Conservation (phyloP, 768 basidiomycete species). For the Suillus spraguei region DNA sequence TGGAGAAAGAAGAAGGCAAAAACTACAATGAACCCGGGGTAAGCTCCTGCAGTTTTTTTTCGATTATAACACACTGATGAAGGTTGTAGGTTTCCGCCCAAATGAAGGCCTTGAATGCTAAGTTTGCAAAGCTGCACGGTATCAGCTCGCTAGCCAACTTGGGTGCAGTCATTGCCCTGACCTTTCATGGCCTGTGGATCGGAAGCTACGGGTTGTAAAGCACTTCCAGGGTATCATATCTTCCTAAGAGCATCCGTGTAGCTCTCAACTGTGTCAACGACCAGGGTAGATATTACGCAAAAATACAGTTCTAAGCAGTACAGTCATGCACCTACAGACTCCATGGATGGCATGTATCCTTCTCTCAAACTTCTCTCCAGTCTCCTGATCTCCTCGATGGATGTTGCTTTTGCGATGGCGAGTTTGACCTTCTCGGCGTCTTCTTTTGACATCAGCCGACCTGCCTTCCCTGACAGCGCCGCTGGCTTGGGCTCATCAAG, state of each 20-base stretch:
- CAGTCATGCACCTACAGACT: slow-evolving; percentile 73
- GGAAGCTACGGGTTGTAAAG: slow-evolving; percentile 47
- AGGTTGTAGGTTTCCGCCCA: slow-evolving; percentile 57
- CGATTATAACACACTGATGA: slow-evolving; percentile 15
- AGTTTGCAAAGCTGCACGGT: slow-evolving; percentile 70
- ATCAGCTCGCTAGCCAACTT: slow-evolving; percentile 71
- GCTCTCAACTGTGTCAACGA: background rate
- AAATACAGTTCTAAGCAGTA: slow-evolving; percentile 36
- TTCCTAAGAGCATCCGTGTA: background rate
- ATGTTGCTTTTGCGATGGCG: slow-evolving; percentile 89
- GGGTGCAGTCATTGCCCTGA: slow-evolving; percentile 55
- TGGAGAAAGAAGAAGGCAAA: slow-evolving; percentile 78
- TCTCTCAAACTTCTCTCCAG: slow-evolving; percentile 82
- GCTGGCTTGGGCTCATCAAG: slow-evolving; percentile 78
- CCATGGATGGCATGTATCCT: slow-evolving; percentile 80
- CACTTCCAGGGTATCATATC: background rate
- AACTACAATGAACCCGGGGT: slow-evolving; percentile 66
- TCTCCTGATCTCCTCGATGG: slow-evolving; percentile 85
- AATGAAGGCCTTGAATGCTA: slow-evolving; percentile 70
- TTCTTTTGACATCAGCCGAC: slow-evolving; percentile 88
- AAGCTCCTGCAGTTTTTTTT: slow-evolving; percentile 27
- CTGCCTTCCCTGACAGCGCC: slow-evolving; percentile 64
- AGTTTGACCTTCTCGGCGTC: slow-evolving; percentile 86
- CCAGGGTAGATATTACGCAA: slow-evolving; percentile 22
- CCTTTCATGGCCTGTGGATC: slow-evolving; percentile 74